Conservation (phyloP, 805 yeast genomes). For the Hermanozyma aechmeae region DNA sequence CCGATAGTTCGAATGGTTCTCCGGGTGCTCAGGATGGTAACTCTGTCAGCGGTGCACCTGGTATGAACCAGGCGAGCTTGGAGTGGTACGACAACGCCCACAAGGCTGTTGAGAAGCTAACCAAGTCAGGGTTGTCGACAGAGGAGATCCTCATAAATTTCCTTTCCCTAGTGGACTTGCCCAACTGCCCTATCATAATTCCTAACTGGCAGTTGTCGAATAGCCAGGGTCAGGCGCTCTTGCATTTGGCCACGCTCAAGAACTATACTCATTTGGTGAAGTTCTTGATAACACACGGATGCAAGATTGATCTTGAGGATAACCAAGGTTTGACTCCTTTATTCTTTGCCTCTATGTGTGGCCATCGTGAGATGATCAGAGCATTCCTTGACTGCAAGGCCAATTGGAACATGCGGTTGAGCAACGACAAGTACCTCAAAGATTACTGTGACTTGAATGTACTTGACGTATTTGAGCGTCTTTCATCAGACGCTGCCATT, state of each 20-base stretch:
- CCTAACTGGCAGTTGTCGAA: constrained; percentile 82
- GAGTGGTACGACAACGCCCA: constrained; percentile 50
- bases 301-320: constrained; percentile 65
- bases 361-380: constrained; percentile 58
- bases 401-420: constrained; percentile 40
- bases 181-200: constrained; percentile 47
- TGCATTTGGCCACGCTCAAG: constrained; percentile 76
- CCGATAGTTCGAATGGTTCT: constrained; percentile 23
- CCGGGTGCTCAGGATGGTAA: constrained; percentile 10
- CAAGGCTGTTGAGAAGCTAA: constrained; percentile 37
- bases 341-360: constrained; percentile 75
- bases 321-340: constrained; percentile 78
- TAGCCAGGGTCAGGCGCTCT: constrained; percentile 73
- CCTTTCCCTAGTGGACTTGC: constrained; percentile 52
- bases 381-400: constrained; percentile 59
- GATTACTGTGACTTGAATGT: constrained; percentile 39
- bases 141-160: constrained; percentile 43
- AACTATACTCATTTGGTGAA: constrained; percentile 57
- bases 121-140: constrained; percentile 35
- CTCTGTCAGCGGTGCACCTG: constrained; percentile 2
- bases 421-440: constrained; percentile 35
- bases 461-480: constrained; percentile 27
- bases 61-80: constrained; percentile 13
- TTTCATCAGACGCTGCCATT: constrained; percentile 9
- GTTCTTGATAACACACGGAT: constrained; percentile 58